These are phyloP conservation scores for Rhodotorula glutinis DNA, from an alignment of 1,284 basidiomycete species.

Conservation along the genomic window DNA sequence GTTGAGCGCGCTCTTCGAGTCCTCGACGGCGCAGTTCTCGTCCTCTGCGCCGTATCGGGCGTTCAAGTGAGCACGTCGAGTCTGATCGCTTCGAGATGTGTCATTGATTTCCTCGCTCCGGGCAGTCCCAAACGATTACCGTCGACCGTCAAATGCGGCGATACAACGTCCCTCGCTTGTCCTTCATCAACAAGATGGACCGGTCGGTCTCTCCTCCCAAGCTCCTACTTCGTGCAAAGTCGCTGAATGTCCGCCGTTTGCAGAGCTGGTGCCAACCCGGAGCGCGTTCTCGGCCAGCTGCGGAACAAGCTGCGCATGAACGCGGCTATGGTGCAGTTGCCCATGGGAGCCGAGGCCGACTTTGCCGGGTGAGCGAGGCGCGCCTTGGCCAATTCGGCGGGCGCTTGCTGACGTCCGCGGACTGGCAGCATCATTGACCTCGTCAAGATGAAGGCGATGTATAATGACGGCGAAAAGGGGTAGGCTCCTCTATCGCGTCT, in stretches of 20 bases:
- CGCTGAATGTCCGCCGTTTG: background rate
- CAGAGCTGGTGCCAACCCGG: conserved; percentile 94
- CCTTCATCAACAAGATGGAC: conserved; percentile 99
- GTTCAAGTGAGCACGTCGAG: conserved; percentile 65
- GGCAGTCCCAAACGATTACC: conserved; percentile 92
- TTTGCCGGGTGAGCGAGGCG: conserved; percentile 62
- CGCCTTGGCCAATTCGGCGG: no score
- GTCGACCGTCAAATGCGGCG: conserved; percentile 98
- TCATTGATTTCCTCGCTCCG: background rate
- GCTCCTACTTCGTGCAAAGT: no score
- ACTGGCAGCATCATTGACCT: conserved; percentile 72
- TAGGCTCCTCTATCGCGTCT: conserved; percentile 48
- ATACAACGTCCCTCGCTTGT: conserved; percentile 90
- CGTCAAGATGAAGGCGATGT: conserved; percentile 90
- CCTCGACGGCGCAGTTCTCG: conserved; percentile 92
- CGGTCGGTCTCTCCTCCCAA: conserved; percentile 54
- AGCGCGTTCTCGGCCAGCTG: conserved; percentile 90
- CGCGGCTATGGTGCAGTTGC: conserved; percentile 93
- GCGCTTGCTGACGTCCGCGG: no score
- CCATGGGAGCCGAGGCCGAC: conserved; percentile 86
- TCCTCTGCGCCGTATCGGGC: conserved; percentile 93
- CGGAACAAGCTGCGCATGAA: conserved; percentile 85
- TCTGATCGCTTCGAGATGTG: rapidly evolving
- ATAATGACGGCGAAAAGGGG: conserved; percentile 95
- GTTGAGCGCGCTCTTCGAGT: conserved; percentile 96